phyloP scores from a whole-genome alignment of 164 flowering plant species.

The Nelumbo lutea region DNA sequence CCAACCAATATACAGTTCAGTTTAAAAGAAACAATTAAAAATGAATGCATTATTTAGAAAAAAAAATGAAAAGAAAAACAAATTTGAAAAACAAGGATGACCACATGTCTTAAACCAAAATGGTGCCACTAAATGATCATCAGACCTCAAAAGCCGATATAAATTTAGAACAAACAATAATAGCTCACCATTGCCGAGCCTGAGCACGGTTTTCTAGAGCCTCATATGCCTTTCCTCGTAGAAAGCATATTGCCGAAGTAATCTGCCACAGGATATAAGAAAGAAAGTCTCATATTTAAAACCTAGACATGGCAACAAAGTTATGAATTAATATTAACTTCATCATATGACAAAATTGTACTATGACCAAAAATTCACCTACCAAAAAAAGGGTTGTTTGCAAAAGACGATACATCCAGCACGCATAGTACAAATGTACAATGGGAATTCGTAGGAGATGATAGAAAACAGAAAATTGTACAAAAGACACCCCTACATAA shows the following conservation, averaged over 20 bases:
- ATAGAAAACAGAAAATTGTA: no score
- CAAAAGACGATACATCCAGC: no score
- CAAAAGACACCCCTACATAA: no score
- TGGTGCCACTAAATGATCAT: no score
- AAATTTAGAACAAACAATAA: not conserved
- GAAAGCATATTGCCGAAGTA: constrained; percentile 84
- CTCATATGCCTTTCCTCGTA: constrained; percentile 90
- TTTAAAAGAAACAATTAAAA: not conserved
- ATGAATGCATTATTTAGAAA: not conserved
- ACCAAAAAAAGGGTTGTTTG: not conserved
- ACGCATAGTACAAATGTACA: no score
- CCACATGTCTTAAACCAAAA: no score
- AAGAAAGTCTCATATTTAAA: not conserved
- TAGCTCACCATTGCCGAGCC: constrained; percentile 77
- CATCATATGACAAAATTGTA: not conserved
- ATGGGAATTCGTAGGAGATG: no score
- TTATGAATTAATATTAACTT: not conserved
- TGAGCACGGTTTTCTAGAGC: constrained; percentile 91
- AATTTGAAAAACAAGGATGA: no score
- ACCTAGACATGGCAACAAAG: not conserved
- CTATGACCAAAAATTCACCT: not conserved
- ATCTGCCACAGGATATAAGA: constrained; percentile 45
- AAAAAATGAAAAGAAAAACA: not conserved
- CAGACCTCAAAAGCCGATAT: no score
- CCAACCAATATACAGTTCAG: not conserved